A percentile compares a stretch with the other conserved stretches of the same genome.
These are phyloP conservation scores for Leishmania guyanensis DNA, from an alignment of 208 protist genomes.

Conservation along the genomic window DNA sequence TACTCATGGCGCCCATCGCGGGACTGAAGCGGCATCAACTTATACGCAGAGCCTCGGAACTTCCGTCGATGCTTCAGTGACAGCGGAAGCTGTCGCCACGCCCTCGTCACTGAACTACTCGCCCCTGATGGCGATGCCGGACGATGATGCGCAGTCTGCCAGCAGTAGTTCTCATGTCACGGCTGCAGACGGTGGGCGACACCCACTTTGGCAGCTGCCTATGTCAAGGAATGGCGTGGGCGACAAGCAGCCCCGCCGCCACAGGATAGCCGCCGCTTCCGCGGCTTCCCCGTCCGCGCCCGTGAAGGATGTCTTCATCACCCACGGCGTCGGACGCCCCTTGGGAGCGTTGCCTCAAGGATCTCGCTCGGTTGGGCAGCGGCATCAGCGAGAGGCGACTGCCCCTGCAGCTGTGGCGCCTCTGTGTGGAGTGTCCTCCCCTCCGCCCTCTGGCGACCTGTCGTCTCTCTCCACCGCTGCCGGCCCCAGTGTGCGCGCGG, in stretches of 20 bases:
- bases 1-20: neutral
- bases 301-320: constrained; percentile 6
- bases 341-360: constrained; percentile 13
- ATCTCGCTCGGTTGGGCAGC: neutral
- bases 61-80: neutral
- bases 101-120: constrained; percentile 16
- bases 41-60: neutral
- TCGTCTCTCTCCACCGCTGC: constrained; percentile 20
- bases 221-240: neutral
- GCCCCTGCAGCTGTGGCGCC: neutral
- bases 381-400: neutral
- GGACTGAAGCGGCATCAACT: neutral
- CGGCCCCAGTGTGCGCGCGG: neutral
- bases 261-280: neutral
- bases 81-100: neutral
- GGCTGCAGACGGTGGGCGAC: neutral
- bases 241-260: neutral
- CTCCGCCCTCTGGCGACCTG: neutral
- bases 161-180: neutral
- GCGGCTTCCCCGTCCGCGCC: neutral
- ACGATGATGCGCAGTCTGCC: neutral
- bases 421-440: neutral
- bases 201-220: neutral
- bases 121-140: neutral
- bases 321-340: constrained; percentile 11